phyloP scores from a whole-genome alignment of 2,329 filamentous ascomycete genomes.

The Hymenotorrendiella dingleyae region DNA sequence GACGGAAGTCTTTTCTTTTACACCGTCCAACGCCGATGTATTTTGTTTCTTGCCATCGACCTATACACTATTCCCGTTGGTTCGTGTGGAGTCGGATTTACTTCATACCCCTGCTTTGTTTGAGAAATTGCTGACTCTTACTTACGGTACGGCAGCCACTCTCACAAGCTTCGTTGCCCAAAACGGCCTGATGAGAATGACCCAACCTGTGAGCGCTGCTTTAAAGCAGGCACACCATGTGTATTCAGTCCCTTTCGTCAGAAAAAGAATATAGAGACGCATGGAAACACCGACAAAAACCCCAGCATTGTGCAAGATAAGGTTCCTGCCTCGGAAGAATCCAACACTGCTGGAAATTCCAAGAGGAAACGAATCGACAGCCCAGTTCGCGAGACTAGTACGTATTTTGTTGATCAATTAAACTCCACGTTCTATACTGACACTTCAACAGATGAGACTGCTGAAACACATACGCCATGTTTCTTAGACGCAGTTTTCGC shows the following conservation, averaged over 20 bases:
- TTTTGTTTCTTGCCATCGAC: too few relatives aligned
- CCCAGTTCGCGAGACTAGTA: background rate
- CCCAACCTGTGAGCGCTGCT: slow-evolving; percentile 36
- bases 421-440: background rate
- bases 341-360: background rate
- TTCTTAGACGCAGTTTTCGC: too few relatives aligned
- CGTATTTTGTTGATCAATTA: background rate
- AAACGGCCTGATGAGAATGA: slow-evolving; percentile 32
- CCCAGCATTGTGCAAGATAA: background rate
- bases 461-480: too few relatives aligned
- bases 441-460: background rate
- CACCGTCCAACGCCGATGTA: too few relatives aligned
- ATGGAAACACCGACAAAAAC: background rate
- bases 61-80: too few relatives aligned
- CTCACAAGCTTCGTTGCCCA: slow-evolving; percentile 42
- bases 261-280: slow-evolving; percentile 13
- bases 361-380: background rate
- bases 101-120: too few relatives aligned
- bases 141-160: too few relatives aligned
- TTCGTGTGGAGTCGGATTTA: too few relatives aligned
- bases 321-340: background rate
- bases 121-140: too few relatives aligned
- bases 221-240: slow-evolving; percentile 36
- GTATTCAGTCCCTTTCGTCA: slow-evolving; percentile 37
- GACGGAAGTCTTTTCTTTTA: too few relatives aligned